Base-by-base conservation (phyloP, 257 asterid genomes). In the Nicotiana paniculata region DNA sequence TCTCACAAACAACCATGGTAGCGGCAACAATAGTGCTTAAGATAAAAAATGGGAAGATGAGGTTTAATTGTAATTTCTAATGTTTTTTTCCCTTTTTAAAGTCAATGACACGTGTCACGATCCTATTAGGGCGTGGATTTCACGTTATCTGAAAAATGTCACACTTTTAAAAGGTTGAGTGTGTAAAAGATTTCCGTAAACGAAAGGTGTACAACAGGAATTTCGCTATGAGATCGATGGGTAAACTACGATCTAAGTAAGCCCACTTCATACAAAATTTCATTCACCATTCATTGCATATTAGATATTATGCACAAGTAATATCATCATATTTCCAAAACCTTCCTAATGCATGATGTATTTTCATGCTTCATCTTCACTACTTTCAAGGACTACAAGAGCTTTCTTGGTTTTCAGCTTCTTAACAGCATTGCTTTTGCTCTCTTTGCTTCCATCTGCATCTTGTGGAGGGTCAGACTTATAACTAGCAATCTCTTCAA, bases 281-380 rank as follows among this genome's bases (percentile, higher is more conserved):
- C 33, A 11, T 11, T 72, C 59, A 43, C 37, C 58, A n/a, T 70
- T 46, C 62, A 26, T 15, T 0, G 1, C 62, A 48, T 12, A 74
- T 43, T 28, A 13, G 33, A 8, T 48, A 51, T 7, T 13, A 72
- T 1, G 43, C 9, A 51, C 62, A 48, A 74, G 24, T 26, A 24
- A n/a, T 13, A 6, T 48, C 12, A 69, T 69, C 79, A 74, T 48
- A 74, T 48, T 72, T 46, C 10, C 35, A 67, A 17, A 67, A 46
- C 51, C 75, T 67, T 33, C 51, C 43, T 32, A 67, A 67, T 33
- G 75, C 15, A n/a, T 18, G 6, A 17, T 16, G 28, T 33, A 33
- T 33, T 33, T 80, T 89, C 90, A 93, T 83, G 86, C 85, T 86
- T 93, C 97, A 78, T 93, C 98, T 54, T 78, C 98, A 85, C 97